Base-by-base conservation (phyloP, 2,329 filamentous ascomycete genomes). In the Fusarium guadeloupense region DNA sequence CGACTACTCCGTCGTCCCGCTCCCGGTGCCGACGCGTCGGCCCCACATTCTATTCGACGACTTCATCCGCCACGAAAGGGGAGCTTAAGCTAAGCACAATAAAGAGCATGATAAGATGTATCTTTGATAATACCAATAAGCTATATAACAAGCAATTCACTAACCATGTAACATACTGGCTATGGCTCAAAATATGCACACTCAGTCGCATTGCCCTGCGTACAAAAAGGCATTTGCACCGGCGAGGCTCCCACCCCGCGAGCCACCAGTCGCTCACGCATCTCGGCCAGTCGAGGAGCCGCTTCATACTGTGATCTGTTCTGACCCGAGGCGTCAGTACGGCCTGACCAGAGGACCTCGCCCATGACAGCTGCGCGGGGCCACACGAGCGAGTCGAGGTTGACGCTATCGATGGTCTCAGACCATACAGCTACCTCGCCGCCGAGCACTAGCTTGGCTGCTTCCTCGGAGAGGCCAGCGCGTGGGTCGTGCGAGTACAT, bases 351-450 rank as follows among this genome's bases (percentile, higher is more conserved):
- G 40, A 94, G 81, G 1, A 93, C 86, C 77, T 96, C 92, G 21
- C 84, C 90, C 1, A 88, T 90, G 0, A 90, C 91, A 45, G 83
- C 84, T 2, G 85, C 86, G 6, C 92, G 83, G 8, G 92, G 92
- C 92, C 92, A 96, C 9, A 94, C 77, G 74, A 91, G 86, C 30
- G 79, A 78, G 76, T 96, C 91, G 13, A 96, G 73, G 72, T 89
- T 93, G n/a, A 86, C 78, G 4, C 85, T 77, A 74, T 97, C 93
- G 59, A 84, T 82, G n/a, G 89, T 89, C 78, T 96, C 93, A 62
- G 84, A 85, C 92, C 92, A 97, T 54, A 92, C 84, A 51, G 91
- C 89, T 14, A 89, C 86, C 77, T 96, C 93, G 21, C 92, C 93
- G 38, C 93, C 93, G 9, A 95, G 74, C 4, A 96, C 88, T 12